Evolutionary conservation across 331 rosid species (phyloP).

Genomic region (Rosa hybrid): DNA sequence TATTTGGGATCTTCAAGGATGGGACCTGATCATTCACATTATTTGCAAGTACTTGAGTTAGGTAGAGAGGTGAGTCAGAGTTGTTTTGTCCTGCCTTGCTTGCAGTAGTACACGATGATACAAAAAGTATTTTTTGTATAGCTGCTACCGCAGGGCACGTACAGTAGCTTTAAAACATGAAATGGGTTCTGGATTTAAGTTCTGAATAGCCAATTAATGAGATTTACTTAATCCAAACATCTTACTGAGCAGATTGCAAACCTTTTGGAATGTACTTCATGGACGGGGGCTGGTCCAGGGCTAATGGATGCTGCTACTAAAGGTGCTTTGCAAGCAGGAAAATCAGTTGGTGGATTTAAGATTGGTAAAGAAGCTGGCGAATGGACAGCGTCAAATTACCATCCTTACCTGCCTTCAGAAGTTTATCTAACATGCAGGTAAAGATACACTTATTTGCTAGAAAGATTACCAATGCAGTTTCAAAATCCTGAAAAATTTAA

Average conservation of each 20-base stretch:
- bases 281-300: slow-evolving; percentile 97
- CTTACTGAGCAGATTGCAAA: slow-evolving; percentile 56
- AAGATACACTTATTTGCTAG: neutral
- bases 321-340: slow-evolving; percentile 80
- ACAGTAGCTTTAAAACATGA: neutral
- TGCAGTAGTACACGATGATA: neutral
- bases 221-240: neutral
- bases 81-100: slow-evolving; percentile 9
- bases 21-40: slow-evolving; percentile 74
- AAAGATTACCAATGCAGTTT: neutral
- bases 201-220: neutral
- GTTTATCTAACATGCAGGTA: slow-evolving; percentile 89
- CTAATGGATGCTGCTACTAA: slow-evolving; percentile 89
- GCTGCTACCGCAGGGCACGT: neutral
- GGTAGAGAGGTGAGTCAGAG: slow-evolving; percentile 73
- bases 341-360: slow-evolving; percentile 82
- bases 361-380: slow-evolving; percentile 81
- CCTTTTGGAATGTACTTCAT: slow-evolving; percentile 83
- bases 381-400: slow-evolving; percentile 75
- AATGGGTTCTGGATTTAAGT: neutral
- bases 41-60: slow-evolving; percentile 58
- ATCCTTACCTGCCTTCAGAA: slow-evolving; percentile 72
- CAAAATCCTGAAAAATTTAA: neutral
- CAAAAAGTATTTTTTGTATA: neutral
- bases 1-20: slow-evolving; percentile 92